phyloP scores from a whole-genome alignment of 768 basidiomycete species.

The Xerocomellus chrysenteron region DNA sequence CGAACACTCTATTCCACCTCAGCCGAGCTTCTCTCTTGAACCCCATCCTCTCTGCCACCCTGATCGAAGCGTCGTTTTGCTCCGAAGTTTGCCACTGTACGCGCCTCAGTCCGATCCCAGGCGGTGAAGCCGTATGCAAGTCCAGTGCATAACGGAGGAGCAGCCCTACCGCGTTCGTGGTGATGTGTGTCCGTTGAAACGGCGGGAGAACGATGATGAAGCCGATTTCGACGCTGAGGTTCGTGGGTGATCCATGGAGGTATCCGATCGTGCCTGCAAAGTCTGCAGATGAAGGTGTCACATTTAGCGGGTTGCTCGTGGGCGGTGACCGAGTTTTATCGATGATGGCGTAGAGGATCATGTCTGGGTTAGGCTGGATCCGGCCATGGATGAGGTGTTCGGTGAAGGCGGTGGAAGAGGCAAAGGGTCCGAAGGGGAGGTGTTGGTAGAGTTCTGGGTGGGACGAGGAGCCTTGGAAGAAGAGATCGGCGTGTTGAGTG shows the following conservation, averaged over 20 bases:
- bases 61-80: conserved; percentile 47
- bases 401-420: conserved; percentile 36
- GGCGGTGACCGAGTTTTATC: conserved; percentile 41
- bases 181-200: conserved; percentile 66
- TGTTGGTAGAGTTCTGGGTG: conserved; percentile 46
- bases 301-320: not conserved
- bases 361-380: conserved; percentile 35
- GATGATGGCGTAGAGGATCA: conserved; percentile 50
- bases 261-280: conserved; percentile 57
- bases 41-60: conserved; percentile 57
- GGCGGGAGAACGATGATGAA: conserved; percentile 51
- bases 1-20: conserved; percentile 55
- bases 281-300: conserved; percentile 2
- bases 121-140: conserved; percentile 29
- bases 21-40: conserved; percentile 53
- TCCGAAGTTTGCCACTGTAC: conserved; percentile 60
- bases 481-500: conserved; percentile 41
- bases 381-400: conserved; percentile 35
- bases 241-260: conserved; percentile 40
- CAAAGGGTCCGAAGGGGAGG: conserved; percentile 52
- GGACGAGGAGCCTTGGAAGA: conserved; percentile 34
- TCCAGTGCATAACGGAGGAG: conserved; percentile 50
- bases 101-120: conserved; percentile 56
- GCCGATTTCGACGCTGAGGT: conserved; percentile 55
- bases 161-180: conserved; percentile 51